Conservation (phyloP, 768 basidiomycete species). For the Austroboletus festivus region DNA sequence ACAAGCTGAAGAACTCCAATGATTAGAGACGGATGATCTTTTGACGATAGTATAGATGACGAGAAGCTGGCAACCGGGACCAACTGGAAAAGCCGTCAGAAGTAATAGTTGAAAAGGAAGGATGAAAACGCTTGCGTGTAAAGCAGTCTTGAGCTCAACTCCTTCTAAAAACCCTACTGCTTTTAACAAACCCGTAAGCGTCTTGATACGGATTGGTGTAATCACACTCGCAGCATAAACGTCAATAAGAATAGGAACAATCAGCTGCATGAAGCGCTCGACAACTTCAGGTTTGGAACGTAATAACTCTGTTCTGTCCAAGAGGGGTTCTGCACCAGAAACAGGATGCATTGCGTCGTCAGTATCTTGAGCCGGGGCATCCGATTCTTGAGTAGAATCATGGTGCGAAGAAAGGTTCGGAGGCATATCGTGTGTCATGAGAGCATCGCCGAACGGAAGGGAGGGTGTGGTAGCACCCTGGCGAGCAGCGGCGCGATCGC, state of each 20-base stretch:
- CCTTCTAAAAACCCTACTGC: constrained; percentile 86
- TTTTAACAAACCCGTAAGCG: constrained; percentile 83
- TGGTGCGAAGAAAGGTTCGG: constrained; percentile 13
- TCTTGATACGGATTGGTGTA: constrained; percentile 82
- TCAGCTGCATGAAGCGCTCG: constrained; percentile 79
- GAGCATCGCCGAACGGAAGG: constrained; percentile 28
- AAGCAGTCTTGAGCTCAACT: constrained; percentile 69
- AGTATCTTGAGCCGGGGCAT: constrained; percentile 42
- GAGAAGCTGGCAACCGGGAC: constrained; percentile 96
- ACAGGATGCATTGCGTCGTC: constrained; percentile 34
- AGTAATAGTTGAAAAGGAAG: background rate
- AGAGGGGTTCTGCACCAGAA: constrained; percentile 31
- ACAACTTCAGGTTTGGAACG: constrained; percentile 74
- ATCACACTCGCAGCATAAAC: constrained; percentile 99
- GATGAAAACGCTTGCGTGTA: constrained; percentile 55
- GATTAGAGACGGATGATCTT: constrained; percentile 84
- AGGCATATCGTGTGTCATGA: constrained; percentile 18
- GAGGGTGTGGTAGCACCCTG: constrained; percentile 40
- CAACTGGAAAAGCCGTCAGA: constrained; percentile 45
- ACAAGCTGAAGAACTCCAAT: constrained; percentile 90
- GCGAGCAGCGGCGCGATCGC: constrained; percentile 71
- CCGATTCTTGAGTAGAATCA: constrained; percentile 31
- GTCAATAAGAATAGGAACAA: constrained; percentile 92
- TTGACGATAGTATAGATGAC: constrained; percentile 88
- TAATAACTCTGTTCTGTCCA: constrained; percentile 71